phyloP scores from a whole-genome alignment of 1,284 basidiomycete genomes.

The Sporisorium scitamineum region DNA sequence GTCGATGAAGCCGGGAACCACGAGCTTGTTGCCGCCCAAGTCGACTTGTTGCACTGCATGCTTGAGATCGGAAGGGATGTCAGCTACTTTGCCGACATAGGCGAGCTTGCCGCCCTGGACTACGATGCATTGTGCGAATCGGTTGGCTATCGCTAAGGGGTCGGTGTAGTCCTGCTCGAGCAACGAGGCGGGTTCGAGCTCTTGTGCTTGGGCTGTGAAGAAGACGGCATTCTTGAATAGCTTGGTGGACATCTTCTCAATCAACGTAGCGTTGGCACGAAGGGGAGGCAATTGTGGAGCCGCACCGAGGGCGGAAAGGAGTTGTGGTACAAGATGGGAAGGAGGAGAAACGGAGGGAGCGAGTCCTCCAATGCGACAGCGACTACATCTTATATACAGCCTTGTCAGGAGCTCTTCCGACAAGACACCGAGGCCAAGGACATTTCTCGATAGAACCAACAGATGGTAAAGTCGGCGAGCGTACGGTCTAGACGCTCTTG shows the following conservation, averaged over 20 bases:
- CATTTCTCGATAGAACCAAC: background rate
- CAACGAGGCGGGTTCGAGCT: conserved; percentile 28
- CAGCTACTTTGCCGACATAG: conserved; percentile 29
- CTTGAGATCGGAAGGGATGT: conserved; percentile 10
- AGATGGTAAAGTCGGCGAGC: background rate
- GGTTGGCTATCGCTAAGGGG: conserved; percentile 10
- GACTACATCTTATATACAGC: background rate
- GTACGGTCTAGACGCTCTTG: conserved; percentile 1
- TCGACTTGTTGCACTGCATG: conserved; percentile 21
- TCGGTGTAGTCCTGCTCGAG: conserved; percentile 38
- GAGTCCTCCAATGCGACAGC: too few species aligned
- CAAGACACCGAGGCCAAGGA: background rate
- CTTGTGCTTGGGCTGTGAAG: conserved; percentile 41
- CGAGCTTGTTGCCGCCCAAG: conserved; percentile 33
- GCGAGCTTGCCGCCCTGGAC: conserved; percentile 32
- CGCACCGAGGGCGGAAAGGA: background rate
- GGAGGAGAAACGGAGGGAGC: too few species aligned
- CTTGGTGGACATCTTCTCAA: conserved; percentile 18
- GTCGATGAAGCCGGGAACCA: conserved; percentile 52
- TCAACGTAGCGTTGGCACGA: background rate
- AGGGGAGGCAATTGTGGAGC: background rate
- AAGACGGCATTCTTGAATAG: conserved; percentile 46
- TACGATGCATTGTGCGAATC: conserved; percentile 41
- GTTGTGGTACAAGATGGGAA: background rate
- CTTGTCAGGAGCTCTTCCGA: background rate